These are phyloP conservation scores for Jaltomata sinuosa DNA, from an alignment of 257 asterid genomes.

Conservation along the genomic window DNA sequence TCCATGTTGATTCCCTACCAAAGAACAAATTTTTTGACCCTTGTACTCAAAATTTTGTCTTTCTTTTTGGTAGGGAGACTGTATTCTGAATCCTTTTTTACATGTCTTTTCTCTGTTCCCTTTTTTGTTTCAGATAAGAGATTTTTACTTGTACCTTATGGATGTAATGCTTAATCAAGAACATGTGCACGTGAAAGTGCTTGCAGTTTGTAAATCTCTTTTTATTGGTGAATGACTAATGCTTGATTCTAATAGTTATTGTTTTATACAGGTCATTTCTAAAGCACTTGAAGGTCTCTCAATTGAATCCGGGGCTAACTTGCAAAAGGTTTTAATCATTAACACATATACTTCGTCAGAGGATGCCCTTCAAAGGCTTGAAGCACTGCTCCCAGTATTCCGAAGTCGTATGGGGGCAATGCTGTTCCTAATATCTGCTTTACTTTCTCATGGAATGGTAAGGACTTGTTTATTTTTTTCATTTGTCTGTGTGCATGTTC, in stretches of 20 bases:
- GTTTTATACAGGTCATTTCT: constrained; percentile 43
- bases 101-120: neutral
- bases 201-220: neutral
- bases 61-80: neutral
- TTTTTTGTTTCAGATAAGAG: neutral
- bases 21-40: neutral
- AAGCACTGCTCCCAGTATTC: constrained; percentile 66
- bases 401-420: constrained; percentile 95
- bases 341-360: constrained; percentile 41
- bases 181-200: constrained; percentile 1
- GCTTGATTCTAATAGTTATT: neutral
- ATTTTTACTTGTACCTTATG: neutral
- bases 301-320: constrained; percentile 68
- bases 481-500: neutral
- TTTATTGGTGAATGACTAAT: neutral
- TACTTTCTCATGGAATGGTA: constrained; percentile 95
- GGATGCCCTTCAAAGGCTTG: constrained; percentile 51
- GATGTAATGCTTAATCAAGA: neutral
- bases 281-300: constrained; percentile 65
- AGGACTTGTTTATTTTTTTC: constrained; percentile 1
- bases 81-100: neutral
- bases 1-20: neutral
- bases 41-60: neutral
- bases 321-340: constrained; percentile 61
- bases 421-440: constrained; percentile 84